Evolutionary conservation across 306 rosid genomes (phyloP).

Genomic region (Albizia julibrissin): DNA sequence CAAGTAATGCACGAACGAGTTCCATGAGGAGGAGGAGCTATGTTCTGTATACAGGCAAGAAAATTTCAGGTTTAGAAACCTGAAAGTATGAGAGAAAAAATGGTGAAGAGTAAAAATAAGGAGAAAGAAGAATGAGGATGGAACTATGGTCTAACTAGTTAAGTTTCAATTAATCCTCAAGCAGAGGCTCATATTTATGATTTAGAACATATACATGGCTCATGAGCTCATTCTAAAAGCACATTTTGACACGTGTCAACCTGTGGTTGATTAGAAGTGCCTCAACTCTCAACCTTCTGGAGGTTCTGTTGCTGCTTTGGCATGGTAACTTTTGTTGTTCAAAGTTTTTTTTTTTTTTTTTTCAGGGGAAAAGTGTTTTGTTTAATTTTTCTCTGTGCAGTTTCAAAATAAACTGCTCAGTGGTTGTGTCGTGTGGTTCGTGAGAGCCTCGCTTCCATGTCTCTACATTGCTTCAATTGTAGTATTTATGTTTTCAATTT

Average conservation of each 20-base stretch:
- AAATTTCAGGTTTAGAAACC: constrained; percentile 17
- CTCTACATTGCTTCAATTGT: neutral
- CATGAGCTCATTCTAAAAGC: neutral
- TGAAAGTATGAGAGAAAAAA: neutral
- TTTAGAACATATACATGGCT: neutral
- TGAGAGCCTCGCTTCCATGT: neutral
- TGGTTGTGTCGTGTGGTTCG: constrained; percentile 42
- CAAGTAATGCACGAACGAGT: constrained; percentile 29
- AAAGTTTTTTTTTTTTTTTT: neutral
- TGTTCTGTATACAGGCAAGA: constrained; percentile 27
- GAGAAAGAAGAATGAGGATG: constrained; percentile 22
- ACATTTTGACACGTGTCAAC: constrained; percentile 45
- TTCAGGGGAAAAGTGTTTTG: neutral
- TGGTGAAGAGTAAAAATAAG: neutral
- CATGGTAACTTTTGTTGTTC: constrained; percentile 19
- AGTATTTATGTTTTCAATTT: constrained; percentile 20
- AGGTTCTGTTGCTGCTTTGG: constrained; percentile 28
- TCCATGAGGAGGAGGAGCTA: constrained; percentile 43
- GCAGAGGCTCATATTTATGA: constrained; percentile 43
- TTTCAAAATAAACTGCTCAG: constrained; percentile 19
- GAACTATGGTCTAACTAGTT: neutral
- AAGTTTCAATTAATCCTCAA: constrained; percentile 30
- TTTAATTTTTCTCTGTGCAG: neutral
- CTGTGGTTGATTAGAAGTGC: constrained; percentile 34
- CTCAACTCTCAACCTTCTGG: neutral